phyloP scores from a whole-genome alignment of 345 rosid species.

The Cardamine occulta region DNA sequence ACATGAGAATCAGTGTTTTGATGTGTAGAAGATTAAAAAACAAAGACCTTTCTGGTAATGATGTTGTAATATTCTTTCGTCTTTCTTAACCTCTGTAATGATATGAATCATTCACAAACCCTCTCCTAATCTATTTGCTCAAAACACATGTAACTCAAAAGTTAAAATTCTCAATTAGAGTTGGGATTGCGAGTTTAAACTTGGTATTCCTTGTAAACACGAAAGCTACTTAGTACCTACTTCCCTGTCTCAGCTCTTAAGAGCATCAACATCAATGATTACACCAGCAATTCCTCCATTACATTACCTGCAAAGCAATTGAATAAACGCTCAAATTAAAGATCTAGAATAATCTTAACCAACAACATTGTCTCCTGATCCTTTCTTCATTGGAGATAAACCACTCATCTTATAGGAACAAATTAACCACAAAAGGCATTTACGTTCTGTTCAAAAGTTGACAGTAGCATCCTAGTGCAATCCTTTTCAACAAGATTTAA shows the following conservation, averaged over 20 bases:
- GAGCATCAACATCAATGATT: constrained; percentile 30
- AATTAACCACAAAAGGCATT: neutral
- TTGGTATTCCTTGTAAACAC: neutral
- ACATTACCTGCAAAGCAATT: constrained; percentile 37
- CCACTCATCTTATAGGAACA: neutral
- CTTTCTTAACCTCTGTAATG: constrained; percentile 18
- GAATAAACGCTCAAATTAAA: neutral
- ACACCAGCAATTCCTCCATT: constrained; percentile 34
- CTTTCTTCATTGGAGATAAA: constrained; percentile 15
- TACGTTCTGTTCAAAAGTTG: constrained; percentile 11
- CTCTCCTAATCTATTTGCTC: neutral
- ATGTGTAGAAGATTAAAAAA: constrained; percentile 35
- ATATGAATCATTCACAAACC: constrained; percentile 20
- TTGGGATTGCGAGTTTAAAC: neutral
- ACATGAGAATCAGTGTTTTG: constrained; percentile 38
- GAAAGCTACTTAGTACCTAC: constrained; percentile 32
- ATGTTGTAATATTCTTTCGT: constrained; percentile 39
- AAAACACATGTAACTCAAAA: neutral
- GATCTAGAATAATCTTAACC: neutral
- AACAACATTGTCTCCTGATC: neutral
- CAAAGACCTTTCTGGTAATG: constrained; percentile 31
- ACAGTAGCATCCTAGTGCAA: neutral
- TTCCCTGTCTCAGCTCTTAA: constrained; percentile 18
- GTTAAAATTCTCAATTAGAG: neutral
- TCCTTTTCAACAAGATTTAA: constrained; percentile 13